A percentile compares a stretch with the other conserved stretches of the same genome.
phyloP scores from a whole-genome alignment of 2,329 filamentous ascomycete species.

The Daldinia sp. region DNA sequence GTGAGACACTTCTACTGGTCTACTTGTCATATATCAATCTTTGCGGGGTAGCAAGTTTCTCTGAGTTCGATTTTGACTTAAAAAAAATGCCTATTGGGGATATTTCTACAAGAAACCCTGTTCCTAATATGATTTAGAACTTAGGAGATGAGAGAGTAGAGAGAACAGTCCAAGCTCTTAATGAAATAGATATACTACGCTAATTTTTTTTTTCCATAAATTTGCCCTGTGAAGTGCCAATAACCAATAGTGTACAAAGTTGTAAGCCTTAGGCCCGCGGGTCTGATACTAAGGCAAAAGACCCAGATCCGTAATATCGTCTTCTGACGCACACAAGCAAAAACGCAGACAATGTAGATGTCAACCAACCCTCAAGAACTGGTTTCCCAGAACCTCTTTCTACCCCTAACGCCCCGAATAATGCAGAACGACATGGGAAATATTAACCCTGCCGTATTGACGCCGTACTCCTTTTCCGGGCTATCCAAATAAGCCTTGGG shows the following conservation, averaged over 20 bases:
- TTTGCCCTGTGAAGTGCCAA: conserved; percentile 19
- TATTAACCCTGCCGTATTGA: conserved; percentile 19
- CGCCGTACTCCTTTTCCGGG: conserved; percentile 30
- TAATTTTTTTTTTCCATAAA: conserved; percentile 17
- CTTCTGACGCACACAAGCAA: conserved; percentile 23
- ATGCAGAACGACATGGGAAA: conserved; percentile 21
- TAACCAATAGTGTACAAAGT: conserved; percentile 30
- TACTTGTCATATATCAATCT: conserved; percentile 23
- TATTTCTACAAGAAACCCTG: neutral
- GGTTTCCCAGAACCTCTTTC: conserved; percentile 16
- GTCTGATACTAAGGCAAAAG: conserved; percentile 13
- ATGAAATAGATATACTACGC: conserved; percentile 25
- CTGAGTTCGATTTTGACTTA: neutral
- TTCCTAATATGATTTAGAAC: neutral
- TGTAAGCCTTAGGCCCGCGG: conserved; percentile 15
- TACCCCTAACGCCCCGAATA: conserved; percentile 27
- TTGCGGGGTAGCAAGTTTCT: conserved; percentile 26
- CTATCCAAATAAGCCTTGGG: conserved; percentile 8
- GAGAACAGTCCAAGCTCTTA: neutral
- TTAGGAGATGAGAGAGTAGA: neutral
- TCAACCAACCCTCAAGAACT: conserved; percentile 10
- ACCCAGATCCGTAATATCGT: conserved; percentile 1
- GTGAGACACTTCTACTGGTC: conserved; percentile 38
- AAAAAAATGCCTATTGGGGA: neutral
- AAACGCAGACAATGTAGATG: conserved; percentile 15